A percentile compares a stretch with the other conserved stretches of the same genome.
phyloP scores from a whole-genome alignment of 192 early-diverging fungal genomes.

The Gigaspora rosea region DNA sequence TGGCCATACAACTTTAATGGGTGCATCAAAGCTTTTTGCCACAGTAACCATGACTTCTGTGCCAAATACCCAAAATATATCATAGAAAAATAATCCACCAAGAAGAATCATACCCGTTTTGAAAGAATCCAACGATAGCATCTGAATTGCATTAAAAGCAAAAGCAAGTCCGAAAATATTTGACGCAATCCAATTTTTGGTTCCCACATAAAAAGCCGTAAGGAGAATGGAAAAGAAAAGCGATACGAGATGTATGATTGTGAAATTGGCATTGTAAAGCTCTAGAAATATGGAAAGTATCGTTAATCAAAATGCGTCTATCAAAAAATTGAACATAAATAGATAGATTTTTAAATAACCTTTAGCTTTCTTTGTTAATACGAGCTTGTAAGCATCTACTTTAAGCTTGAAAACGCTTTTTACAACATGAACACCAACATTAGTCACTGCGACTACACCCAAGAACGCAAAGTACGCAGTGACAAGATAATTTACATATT shows the following conservation, averaged over 20 bases:
- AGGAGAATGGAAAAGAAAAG: slow-evolving; percentile 56
- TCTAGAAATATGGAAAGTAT: slow-evolving; percentile 38
- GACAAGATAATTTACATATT: slow-evolving; percentile 79
- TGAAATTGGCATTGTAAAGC: slow-evolving; percentile 57
- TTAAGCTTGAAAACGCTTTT: slow-evolving; percentile 49
- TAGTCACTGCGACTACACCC: slow-evolving; percentile 77
- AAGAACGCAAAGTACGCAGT: slow-evolving; percentile 84
- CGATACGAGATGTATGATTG: slow-evolving; percentile 66
- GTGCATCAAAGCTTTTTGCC: slow-evolving; percentile 94
- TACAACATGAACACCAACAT: slow-evolving; percentile 56
- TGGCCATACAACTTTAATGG: slow-evolving; percentile 94
- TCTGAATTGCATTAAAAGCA: slow-evolving; percentile 79
- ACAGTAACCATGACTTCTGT: slow-evolving; percentile 98
- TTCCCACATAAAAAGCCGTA: slow-evolving; percentile 73
- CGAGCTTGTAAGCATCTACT: slow-evolving; percentile 74
- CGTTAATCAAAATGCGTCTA: background rate
- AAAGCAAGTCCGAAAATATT: slow-evolving; percentile 90
- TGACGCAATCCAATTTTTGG: slow-evolving; percentile 93
- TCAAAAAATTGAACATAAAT: background rate
- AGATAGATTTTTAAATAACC: slow-evolving; percentile 39
- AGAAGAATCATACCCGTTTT: slow-evolving; percentile 95
- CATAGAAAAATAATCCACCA: slow-evolving; percentile 90
- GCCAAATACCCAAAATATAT: slow-evolving; percentile 99
- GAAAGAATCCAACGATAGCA: slow-evolving; percentile 93
- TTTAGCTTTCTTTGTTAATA: slow-evolving; percentile 66